Evolutionary conservation across 2,329 filamentous ascomycete species (phyloP).

Genomic region (Arthroderma sp.): DNA sequence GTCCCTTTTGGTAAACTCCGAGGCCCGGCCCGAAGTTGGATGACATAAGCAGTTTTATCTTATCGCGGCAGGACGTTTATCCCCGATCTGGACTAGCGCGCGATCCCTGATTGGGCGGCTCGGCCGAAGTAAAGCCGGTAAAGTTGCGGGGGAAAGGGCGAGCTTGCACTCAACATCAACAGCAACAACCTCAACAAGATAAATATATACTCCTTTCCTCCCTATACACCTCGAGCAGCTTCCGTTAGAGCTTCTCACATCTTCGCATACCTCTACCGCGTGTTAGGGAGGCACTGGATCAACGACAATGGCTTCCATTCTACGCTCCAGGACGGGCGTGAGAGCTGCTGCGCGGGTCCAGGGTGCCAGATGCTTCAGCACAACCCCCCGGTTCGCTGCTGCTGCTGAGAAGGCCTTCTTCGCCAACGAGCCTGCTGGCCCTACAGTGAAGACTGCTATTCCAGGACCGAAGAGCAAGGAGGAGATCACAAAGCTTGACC

Average conservation of each 20-base stretch:
- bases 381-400: conserved; percentile 9
- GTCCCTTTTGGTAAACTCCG: background rate
- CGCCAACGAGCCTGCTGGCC: conserved; percentile 46
- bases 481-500: conserved; percentile 56
- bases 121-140: background rate
- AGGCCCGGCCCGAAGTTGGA: background rate
- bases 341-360: conserved; percentile 21
- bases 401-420: conserved; percentile 40
- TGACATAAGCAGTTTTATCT: background rate
- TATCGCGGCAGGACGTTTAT: background rate
- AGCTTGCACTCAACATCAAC: background rate
- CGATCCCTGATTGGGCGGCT: background rate
- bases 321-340: conserved; percentile 27
- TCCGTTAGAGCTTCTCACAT: background rate
- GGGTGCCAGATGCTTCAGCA: conserved; percentile 4
- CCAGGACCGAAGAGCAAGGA: conserved; percentile 65
- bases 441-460: conserved; percentile 47
- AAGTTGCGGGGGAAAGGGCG: background rate
- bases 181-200: background rate
- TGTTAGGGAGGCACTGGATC: background rate
- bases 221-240: background rate
- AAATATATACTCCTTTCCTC: background rate
- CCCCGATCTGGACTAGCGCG: background rate
- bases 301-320: conserved; percentile 25
- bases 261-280: background rate